Base-by-base conservation (phyloP, 495 filamentous ascomycete species). In the Neurospora sp. region DNA sequence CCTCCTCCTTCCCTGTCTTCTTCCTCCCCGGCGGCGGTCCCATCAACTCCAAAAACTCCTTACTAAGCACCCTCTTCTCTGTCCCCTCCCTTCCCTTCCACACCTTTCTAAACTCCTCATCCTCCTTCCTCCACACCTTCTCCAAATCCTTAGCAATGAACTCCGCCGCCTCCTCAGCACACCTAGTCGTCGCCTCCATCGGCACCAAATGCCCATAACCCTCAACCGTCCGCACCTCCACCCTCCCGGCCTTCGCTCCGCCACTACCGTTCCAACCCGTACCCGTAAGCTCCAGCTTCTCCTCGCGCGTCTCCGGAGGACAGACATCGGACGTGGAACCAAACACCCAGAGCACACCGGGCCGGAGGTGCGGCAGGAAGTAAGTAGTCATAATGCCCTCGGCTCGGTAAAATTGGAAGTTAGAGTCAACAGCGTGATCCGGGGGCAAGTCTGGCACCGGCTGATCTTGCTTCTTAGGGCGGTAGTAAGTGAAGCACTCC, bases 311-410 rank as follows among this genome's bases (percentile, higher is more conserved):
- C 2, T 81, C 79, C 0, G 90, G 88, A 0, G 76, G 44, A 35
- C 88, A 91, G 74, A 97, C 85, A 8, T 87, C 80, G 10, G 90
- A 93, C 41, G 85, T 82, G 8, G 81, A 87, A 39, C 89, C 95
- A 79, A 94, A 94, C 68, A 98, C 83, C 81, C 94, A 99, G 22
- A 97, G 82, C 22, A 92, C 90, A n/a, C 89, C 90, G 0, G 95
- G 93, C 3, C 91, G 87, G 41, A 99, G 81, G 73, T 86, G 78
- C 0, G 89, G 89, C 4, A 99, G 86, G 68, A 89, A 83, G 2
- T 83, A 74, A 72, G 92, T 91, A 40, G 91, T 89, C 10, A 80
- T 79, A 31, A 80, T 77, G 6, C 90, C 87, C 76, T 97, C 96
- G 39, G 93, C 85, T 4, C 92, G 86, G 83, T 96, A 94, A 82